A percentile compares a stretch with the other conserved stretches of the same genome.
Evolutionary conservation across 345 rosid genomes (phyloP).

Genomic region (Dipteronia sinensis): DNA sequence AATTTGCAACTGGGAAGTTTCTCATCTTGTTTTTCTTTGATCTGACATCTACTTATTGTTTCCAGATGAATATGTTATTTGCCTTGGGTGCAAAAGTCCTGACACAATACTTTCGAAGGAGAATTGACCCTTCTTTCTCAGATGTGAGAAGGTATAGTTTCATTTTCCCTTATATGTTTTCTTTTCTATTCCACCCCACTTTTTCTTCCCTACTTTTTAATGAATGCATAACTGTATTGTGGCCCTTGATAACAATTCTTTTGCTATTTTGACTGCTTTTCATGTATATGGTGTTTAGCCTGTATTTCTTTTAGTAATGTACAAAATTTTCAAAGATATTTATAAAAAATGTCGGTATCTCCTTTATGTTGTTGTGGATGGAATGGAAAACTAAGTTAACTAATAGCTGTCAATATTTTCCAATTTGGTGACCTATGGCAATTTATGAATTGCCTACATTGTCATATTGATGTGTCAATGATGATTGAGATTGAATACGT

Average conservation of each 20-base stretch:
- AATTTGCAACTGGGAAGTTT: neutral
- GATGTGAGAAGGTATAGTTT: constrained; percentile 67
- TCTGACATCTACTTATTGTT: constrained; percentile 1
- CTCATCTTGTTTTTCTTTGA: neutral
- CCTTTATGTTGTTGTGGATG: neutral
- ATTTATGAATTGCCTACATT: constrained; percentile 3
- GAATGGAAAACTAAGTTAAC: neutral
- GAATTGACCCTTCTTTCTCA: constrained; percentile 65
- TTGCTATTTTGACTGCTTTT: neutral
- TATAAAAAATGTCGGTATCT: too few species aligned
- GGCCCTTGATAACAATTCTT: neutral
- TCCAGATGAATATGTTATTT: constrained; percentile 60
- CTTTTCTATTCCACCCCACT: neutral
- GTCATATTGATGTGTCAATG: constrained; percentile 13
- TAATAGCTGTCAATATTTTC: neutral
- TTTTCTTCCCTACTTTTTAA: neutral
- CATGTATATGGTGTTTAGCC: neutral
- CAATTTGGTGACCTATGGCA: constrained; percentile 15
- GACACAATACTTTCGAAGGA: constrained; percentile 71
- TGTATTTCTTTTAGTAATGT: neutral
- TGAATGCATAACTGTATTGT: neutral
- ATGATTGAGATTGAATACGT: constrained; percentile 9
- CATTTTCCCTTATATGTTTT: neutral
- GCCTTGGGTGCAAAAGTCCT: constrained; percentile 71
- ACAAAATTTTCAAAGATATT: neutral